These are phyloP conservation scores for Prosopis cineraria DNA, from an alignment of 306 rosid genomes.

Conservation along the genomic window DNA sequence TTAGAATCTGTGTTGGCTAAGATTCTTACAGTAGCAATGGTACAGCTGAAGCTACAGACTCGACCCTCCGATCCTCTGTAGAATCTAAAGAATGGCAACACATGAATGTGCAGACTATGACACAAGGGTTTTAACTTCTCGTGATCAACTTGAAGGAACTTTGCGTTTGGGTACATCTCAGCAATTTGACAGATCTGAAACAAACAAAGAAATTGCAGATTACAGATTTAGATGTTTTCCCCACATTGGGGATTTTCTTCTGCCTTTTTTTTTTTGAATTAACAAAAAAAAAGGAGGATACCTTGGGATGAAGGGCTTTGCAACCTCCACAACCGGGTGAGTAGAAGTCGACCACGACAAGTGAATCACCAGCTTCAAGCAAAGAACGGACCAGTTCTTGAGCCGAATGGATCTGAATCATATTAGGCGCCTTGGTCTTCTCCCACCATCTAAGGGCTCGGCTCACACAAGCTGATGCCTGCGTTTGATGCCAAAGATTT, in stretches of 20 bases:
- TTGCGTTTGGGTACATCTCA: slow-evolving; percentile 57
- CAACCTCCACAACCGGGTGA: slow-evolving; percentile 98
- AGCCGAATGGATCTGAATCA: slow-evolving; percentile 76
- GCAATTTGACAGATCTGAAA: slow-evolving; percentile 89
- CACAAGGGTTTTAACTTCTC: slow-evolving; percentile 78
- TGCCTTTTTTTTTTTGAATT: not conserved
- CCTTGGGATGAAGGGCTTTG: slow-evolving; percentile 90
- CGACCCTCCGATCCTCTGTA: slow-evolving; percentile 82
- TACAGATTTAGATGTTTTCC: not conserved
- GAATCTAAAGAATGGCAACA: slow-evolving; percentile 86
- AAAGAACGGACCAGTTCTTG: slow-evolving; percentile 64
- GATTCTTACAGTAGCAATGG: slow-evolving; percentile 75
- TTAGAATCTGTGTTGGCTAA: not conserved
- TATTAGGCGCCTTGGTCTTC: slow-evolving; percentile 61
- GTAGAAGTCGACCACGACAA: slow-evolving; percentile 77
- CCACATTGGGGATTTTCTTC: not conserved
- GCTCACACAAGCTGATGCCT: slow-evolving; percentile 59
- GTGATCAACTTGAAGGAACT: slow-evolving; percentile 68
- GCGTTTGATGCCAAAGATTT: slow-evolving; percentile 49
- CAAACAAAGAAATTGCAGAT: not conserved
- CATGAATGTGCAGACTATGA: slow-evolving; percentile 65
- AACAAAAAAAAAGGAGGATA: not conserved
- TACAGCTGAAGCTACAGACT: slow-evolving; percentile 83
- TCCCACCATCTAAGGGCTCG: slow-evolving; percentile 79
- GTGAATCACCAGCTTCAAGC: slow-evolving; percentile 70